A percentile compares a stretch with the other conserved stretches of the same genome.
phyloP scores from a whole-genome alignment of 768 basidiomycete species.

The Baorangia bicolor region DNA sequence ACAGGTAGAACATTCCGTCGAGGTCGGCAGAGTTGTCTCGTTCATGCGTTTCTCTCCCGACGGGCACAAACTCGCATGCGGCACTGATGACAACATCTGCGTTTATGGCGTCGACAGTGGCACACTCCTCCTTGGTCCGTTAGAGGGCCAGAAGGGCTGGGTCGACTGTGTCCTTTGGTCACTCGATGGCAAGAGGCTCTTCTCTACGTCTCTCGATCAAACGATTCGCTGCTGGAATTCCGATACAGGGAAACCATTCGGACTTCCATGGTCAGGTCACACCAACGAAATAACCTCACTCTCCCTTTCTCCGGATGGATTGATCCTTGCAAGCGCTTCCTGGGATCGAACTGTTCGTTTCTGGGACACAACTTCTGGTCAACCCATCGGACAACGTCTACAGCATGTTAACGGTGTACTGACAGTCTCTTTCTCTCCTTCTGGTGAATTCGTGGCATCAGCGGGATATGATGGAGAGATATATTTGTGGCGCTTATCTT shows the following conservation, averaged over 20 bases:
- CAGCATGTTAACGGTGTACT: not conserved
- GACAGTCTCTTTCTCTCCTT: too few relatives aligned
- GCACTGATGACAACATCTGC: not conserved
- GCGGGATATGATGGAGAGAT: too few relatives aligned
- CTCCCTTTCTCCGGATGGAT: conserved; percentile 5
- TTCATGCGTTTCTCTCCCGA: not conserved
- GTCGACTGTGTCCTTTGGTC: conserved; percentile 9
- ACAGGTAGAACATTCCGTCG: not conserved
- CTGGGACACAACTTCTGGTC: conserved; percentile 3
- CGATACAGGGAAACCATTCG: not conserved
- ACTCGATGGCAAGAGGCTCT: conserved; percentile 9
- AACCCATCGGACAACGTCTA: not conserved
- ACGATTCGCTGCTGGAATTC: conserved; percentile 10
- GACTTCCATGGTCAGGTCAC: conserved; percentile 15
- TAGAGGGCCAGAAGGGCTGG: not conserved
- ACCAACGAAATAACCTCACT: not conserved
- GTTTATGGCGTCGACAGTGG: not conserved
- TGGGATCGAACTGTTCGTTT: conserved; percentile 4
- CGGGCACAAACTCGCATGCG: conserved; percentile 2
- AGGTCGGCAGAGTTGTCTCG: not conserved
- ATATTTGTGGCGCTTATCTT: too few relatives aligned
- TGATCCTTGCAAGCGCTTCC: conserved; percentile 7
- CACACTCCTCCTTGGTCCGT: not conserved
- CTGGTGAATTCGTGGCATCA: too few relatives aligned
- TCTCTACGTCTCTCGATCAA: not conserved